These are phyloP conservation scores for Boletus bicolor DNA, from an alignment of 768 basidiomycete species.

Conservation along the genomic window DNA sequence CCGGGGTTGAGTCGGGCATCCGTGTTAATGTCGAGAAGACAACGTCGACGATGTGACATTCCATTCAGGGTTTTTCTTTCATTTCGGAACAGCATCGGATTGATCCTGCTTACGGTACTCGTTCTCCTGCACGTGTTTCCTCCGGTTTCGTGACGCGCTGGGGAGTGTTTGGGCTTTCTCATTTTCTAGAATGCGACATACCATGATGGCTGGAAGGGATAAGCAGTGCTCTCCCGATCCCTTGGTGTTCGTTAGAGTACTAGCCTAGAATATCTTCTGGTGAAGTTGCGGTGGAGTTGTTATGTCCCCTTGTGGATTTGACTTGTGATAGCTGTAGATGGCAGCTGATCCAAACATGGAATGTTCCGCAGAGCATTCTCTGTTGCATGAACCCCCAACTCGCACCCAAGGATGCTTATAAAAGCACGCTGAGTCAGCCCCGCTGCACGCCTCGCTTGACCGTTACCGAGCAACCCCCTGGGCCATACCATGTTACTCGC, in stretches of 20 bases:
- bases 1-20: constrained; percentile 38
- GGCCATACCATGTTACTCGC: constrained; percentile 22
- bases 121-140: constrained; percentile 22
- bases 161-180: constrained; percentile 13
- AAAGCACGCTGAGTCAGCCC: constrained; percentile 15
- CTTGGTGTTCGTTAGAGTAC: constrained; percentile 4
- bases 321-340: not conserved
- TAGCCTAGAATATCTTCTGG: not conserved
- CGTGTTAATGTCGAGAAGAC: constrained; percentile 62
- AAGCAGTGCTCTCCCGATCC: constrained; percentile 13
- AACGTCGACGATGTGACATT: constrained; percentile 44
- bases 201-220: constrained; percentile 12
- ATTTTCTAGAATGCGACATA: constrained; percentile 22
- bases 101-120: constrained; percentile 23
- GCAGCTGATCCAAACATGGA: constrained; percentile 2
- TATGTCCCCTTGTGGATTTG: not conserved
- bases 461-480: not conserved
- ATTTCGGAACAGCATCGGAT: constrained; percentile 27
- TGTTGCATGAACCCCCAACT: not conserved
- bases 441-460: not conserved
- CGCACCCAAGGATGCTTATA: constrained; percentile 2
- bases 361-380: not conserved
- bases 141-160: constrained; percentile 5
- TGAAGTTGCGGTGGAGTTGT: not conserved
- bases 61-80: constrained; percentile 9